These are phyloP conservation scores for Fusarium sp. DNA, from an alignment of 2,329 filamentous ascomycete species.

Conservation along the genomic window DNA sequence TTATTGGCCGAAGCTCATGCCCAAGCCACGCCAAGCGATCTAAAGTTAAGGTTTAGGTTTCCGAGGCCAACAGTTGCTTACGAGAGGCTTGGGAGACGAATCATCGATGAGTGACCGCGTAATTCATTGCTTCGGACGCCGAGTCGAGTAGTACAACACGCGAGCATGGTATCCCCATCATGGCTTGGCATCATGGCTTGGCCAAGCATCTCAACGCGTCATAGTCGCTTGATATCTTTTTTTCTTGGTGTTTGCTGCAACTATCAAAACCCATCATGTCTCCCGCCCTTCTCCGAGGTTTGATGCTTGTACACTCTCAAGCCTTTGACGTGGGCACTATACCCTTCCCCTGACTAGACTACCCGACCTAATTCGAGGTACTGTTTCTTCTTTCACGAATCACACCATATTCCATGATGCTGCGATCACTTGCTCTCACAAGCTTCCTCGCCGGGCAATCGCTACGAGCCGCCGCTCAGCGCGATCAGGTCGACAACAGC, in stretches of 20 bases:
- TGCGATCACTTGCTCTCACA: slow-evolving; percentile 4
- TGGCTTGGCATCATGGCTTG: slow-evolving; percentile 2
- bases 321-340: not conserved
- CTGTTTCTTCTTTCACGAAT: not conserved
- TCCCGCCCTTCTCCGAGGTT: not conserved
- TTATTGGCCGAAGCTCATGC: not conserved
- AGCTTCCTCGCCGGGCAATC: slow-evolving; percentile 2
- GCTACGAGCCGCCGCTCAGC: not conserved
- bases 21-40: slow-evolving; percentile 11
- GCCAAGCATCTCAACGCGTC: slow-evolving; percentile 19
- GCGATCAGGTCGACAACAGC: slow-evolving; percentile 8
- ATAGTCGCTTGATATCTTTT: not conserved
- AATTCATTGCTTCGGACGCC: slow-evolving; percentile 14
- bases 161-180: not conserved
- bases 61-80: not conserved
- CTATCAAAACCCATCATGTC: not conserved
- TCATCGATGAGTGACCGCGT: slow-evolving; percentile 9
- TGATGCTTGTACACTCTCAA: not conserved
- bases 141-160: not conserved
- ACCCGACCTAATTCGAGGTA: not conserved
- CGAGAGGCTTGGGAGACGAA: not conserved
- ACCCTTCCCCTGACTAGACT: not conserved
- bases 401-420: not conserved
- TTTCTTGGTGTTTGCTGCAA: not conserved
- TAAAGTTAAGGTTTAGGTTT: slow-evolving; percentile 21